phyloP scores from a whole-genome alignment of 2,329 filamentous ascomycete species.

The Microdochium paspali region DNA sequence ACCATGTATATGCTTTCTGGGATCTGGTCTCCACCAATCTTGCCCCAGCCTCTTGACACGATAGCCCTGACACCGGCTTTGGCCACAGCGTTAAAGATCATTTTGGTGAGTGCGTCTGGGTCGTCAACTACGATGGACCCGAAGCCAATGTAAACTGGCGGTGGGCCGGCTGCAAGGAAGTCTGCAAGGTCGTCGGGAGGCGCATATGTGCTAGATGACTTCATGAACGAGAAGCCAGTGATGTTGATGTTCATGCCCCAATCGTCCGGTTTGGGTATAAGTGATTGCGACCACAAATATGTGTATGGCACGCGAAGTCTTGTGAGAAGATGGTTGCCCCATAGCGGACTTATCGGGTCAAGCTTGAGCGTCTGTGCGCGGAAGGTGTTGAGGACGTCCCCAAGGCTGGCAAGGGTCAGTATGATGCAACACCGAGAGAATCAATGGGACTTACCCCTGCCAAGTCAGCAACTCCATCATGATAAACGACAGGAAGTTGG shows the following conservation, averaged over 20 bases:
- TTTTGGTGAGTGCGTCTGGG: slow-evolving; percentile 43
- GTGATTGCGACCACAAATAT: slow-evolving; percentile 60
- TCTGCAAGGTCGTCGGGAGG: slow-evolving; percentile 40
- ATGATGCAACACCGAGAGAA: neutral
- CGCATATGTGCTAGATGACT: slow-evolving; percentile 38
- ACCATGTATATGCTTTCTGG: slow-evolving; percentile 48
- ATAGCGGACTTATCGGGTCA: slow-evolving; percentile 56
- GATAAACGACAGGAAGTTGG: slow-evolving; percentile 59
- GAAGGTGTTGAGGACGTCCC: slow-evolving; percentile 64
- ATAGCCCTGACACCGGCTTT: slow-evolving; percentile 48
- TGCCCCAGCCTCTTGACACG: slow-evolving; percentile 57
- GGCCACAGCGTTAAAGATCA: slow-evolving; percentile 51
- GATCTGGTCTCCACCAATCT: slow-evolving; percentile 37
- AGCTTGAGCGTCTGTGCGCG: slow-evolving; percentile 51
- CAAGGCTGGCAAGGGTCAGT: slow-evolving; percentile 29
- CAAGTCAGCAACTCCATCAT: slow-evolving; percentile 66
- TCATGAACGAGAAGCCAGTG: slow-evolving; percentile 53
- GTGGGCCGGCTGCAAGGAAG: slow-evolving; percentile 29
- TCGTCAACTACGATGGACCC: slow-evolving; percentile 59
- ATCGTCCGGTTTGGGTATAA: slow-evolving; percentile 57
- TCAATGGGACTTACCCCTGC: slow-evolving; percentile 43
- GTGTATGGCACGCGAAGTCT: slow-evolving; percentile 56
- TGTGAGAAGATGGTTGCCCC: slow-evolving; percentile 54
- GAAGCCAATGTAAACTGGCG: slow-evolving; percentile 59
- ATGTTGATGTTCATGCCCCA: slow-evolving; percentile 52